These are phyloP conservation scores for Calocybe cyanea DNA, from an alignment of 768 basidiomycete genomes.

Conservation along the genomic window DNA sequence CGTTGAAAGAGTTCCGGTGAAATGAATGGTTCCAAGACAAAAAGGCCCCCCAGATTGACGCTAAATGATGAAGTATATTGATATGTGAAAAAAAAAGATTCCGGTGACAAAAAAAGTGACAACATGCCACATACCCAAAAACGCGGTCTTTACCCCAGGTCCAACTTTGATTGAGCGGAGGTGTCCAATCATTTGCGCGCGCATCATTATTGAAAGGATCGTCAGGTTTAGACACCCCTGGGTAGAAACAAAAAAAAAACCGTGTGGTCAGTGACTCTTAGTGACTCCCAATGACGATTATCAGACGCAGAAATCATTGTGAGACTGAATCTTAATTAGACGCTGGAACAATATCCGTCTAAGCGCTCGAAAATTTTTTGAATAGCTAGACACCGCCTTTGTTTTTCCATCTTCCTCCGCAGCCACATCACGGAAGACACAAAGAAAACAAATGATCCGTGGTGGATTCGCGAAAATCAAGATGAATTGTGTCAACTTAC, in stretches of 20 bases:
- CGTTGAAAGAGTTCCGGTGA: slow-evolving; percentile 65
- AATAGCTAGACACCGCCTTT: slow-evolving; percentile 7
- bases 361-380: slow-evolving; percentile 5
- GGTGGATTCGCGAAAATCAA: neutral
- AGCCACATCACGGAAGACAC: neutral
- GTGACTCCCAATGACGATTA: slow-evolving; percentile 1
- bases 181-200: slow-evolving; percentile 75
- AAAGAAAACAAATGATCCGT: neutral
- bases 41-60: slow-evolving; percentile 76
- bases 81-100: slow-evolving; percentile 2
- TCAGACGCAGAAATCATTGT: neutral
- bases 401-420: neutral
- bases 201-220: slow-evolving; percentile 77
- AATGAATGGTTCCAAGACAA: slow-evolving; percentile 73
- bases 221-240: slow-evolving; percentile 65
- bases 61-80: slow-evolving; percentile 28
- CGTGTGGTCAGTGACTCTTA: slow-evolving; percentile 8
- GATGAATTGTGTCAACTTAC: slow-evolving; percentile 36
- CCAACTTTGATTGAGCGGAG: slow-evolving; percentile 75
- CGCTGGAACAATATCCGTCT: neutral
- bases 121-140: slow-evolving; percentile 45
- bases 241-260: slow-evolving; percentile 1
- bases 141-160: slow-evolving; percentile 59
- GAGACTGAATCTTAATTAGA: neutral
- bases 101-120: too few relatives aligned